Percentiles rank a stretch among this genome's conserved stretches.
Evolutionary conservation across 129 eudicot species (phyloP).

Genomic region (Chrysanthemum makinoi): DNA sequence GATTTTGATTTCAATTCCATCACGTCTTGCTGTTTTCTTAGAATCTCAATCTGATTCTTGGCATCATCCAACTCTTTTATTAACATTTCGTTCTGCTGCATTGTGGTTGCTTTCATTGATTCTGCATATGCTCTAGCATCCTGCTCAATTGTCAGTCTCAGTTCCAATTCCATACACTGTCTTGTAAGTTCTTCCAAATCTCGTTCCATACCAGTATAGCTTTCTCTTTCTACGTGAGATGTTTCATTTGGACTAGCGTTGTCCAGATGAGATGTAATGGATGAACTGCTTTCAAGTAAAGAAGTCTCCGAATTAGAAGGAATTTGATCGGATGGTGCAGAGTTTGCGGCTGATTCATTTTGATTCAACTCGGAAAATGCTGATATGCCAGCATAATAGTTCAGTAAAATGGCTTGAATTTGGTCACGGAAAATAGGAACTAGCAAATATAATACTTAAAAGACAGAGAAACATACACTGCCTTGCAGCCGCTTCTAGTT

Average conservation of each 20-base stretch:
- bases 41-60: conserved; percentile 40
- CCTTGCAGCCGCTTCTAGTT: conserved; percentile 90
- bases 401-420: conserved; percentile 8
- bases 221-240: conserved; percentile 42
- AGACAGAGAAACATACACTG: conserved; percentile 54
- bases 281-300: conserved; percentile 28
- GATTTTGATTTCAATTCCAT: conserved; percentile 29
- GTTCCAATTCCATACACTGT: conserved; percentile 54
- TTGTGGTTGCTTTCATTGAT: conserved; percentile 35
- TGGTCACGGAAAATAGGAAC: neutral
- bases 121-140: conserved; percentile 46
- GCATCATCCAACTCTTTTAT: conserved; percentile 51
- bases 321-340: conserved; percentile 35
- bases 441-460: neutral
- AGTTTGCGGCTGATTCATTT: conserved; percentile 29
- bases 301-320: conserved; percentile 32
- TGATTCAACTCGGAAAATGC: conserved; percentile 56
- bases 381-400: conserved; percentile 35
- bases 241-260: conserved; percentile 11
- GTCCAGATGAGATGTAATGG: conserved; percentile 39
- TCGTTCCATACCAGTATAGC: conserved; percentile 49
- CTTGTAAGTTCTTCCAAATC: conserved; percentile 71
- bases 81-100: conserved; percentile 54
- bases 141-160: conserved; percentile 64
- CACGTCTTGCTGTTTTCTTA: conserved; percentile 24